Conservation (phyloP, 306 rosid genomes). For the Acmispon strigosus region DNA sequence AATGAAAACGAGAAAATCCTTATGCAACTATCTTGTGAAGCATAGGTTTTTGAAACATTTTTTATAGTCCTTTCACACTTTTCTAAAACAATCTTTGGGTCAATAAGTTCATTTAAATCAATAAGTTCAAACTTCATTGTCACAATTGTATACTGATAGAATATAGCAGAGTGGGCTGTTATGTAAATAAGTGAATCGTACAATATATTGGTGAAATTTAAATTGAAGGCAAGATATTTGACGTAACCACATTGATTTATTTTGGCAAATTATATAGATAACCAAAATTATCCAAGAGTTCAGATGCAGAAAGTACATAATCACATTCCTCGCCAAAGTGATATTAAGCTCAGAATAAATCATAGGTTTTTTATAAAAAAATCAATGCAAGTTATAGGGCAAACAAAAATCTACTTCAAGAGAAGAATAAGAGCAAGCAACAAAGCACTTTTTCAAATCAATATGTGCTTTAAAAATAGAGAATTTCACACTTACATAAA, state of each 20-base stretch:
- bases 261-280: not conserved
- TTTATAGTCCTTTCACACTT: not conserved
- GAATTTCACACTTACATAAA: conserved; percentile 58
- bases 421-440: not conserved
- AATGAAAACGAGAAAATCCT: not conserved
- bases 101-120: not conserved
- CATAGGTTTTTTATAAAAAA: not conserved
- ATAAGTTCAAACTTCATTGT: too few species aligned
- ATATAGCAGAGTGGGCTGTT: too few species aligned
- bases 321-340: not conserved
- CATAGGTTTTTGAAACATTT: not conserved
- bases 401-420: not conserved
- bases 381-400: not conserved
- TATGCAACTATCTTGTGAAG: not conserved
- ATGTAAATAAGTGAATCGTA: not conserved
- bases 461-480: not conserved
- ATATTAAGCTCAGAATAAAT: not conserved
- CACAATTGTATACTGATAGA: too few species aligned
- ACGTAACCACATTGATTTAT: not conserved
- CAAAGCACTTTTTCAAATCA: not conserved
- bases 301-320: not conserved
- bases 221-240: not conserved
- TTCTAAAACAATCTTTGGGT: not conserved
- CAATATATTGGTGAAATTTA: not conserved
- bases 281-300: not conserved